These are phyloP conservation scores for Caryopteris hybrid DNA, from an alignment of 305 asterid genomes.

Conservation along the genomic window DNA sequence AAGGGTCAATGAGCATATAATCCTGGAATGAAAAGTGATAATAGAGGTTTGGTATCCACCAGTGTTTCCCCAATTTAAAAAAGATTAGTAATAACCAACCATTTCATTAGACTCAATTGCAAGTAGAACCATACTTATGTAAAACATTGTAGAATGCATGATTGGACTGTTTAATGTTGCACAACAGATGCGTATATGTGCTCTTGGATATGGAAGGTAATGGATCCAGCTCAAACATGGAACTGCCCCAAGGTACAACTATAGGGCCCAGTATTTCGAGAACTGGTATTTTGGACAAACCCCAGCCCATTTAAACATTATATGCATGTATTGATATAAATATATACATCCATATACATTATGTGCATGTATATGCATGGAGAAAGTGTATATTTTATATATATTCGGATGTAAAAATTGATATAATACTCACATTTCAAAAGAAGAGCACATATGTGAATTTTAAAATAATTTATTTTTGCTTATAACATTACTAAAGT, in stretches of 20 bases:
- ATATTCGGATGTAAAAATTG: background rate
- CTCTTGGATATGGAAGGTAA: too few species aligned
- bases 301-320: background rate
- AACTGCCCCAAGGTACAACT: too few species aligned
- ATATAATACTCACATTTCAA: background rate
- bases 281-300: background rate
- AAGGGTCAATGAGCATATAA: slow-evolving; percentile 50
- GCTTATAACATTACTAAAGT: background rate
- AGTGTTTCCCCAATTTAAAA: background rate
- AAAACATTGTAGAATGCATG: too few species aligned
- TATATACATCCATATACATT: too few species aligned
- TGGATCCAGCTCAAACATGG: too few species aligned
- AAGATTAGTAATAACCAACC: too few species aligned
- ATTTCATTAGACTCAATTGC: too few species aligned
- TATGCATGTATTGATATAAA: background rate
- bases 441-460: background rate
- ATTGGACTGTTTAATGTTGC: too few species aligned
- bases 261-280: background rate
- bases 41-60: background rate
- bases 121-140: too few species aligned
- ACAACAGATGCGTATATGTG: too few species aligned
- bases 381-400: background rate
- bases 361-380: background rate
- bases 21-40: slow-evolving; percentile 31
- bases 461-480: too few species aligned